Evolutionary conservation across 345 rosid genomes (phyloP).

Genomic region (Punica granatum): DNA sequence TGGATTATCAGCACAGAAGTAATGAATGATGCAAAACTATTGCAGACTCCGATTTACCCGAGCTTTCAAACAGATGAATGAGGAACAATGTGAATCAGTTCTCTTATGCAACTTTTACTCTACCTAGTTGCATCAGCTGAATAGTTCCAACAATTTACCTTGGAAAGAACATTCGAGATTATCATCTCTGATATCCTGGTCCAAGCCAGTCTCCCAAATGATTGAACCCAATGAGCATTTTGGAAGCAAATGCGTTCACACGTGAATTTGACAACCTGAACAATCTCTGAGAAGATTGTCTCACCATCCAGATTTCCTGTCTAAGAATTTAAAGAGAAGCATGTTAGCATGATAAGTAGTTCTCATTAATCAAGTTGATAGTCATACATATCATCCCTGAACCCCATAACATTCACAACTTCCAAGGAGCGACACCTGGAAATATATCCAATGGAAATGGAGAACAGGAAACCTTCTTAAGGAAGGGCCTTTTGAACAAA

Average conservation of each 20-base stretch:
- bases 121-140: background rate
- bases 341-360: background rate
- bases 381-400: background rate
- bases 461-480: background rate
- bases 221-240: conserved; percentile 62
- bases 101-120: background rate
- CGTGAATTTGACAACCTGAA: conserved; percentile 58
- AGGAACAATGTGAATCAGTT: background rate
- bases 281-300: conserved; percentile 48
- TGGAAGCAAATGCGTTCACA: conserved; percentile 60
- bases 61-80: background rate
- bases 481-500: background rate
- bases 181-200: conserved; percentile 82
- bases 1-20: background rate
- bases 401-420: background rate
- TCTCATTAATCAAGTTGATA: background rate
- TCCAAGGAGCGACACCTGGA: background rate
- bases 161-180: conserved; percentile 79
- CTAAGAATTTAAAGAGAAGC: conserved; percentile 25
- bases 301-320: conserved; percentile 45
- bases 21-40: background rate
- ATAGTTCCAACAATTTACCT: conserved; percentile 40
- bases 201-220: conserved; percentile 93
- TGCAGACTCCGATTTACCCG: background rate
- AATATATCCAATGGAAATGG: background rate